Base-by-base conservation (phyloP, 2,329 filamentous ascomycete species). In the Botrytis byssoidea region DNA sequence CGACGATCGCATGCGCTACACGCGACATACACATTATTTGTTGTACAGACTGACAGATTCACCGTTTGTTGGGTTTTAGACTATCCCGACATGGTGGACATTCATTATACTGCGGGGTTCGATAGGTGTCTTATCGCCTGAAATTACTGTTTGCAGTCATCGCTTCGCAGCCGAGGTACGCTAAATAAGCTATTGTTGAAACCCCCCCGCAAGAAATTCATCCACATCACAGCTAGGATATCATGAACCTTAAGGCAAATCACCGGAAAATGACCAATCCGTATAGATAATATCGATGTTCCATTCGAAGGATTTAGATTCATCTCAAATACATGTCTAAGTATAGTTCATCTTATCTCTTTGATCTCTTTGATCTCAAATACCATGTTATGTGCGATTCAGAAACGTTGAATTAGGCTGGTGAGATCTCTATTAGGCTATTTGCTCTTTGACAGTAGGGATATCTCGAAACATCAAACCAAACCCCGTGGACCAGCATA, bases 121-220 rank as follows among this genome's bases (percentile, higher is more conserved):
- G 61, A 64, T 7, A n/a, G 44, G 14, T 44, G 64, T 48, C 48
- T 67, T 8, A 67, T 22, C 46, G 65, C 16, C 32, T 40, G 16
- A 55, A 35, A 29, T 55, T 67, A 40, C 65, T 18, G 65, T 10
- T 55, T 40, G n/a, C 65, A 67, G 65, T 8, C 46, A 12, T 67
- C 65, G 46, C 65, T 67, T 67, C 46, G 65, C 46, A 67, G 9
- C 65, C 65, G 32, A 67, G 65, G 32, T 67, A 20, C 46, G 42
- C 65, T 67, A 55, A 51, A 20, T 8, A 40, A 9, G 5, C 20
- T 35, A 66, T 44, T 7, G 48, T 55, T 55, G 48, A n/a, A 51
- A n/a, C 3, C 12, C 61, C 61, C 61, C 60, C 60, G 61, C 40
- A 32, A 64, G 25, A 42, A 10, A 40, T 44, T 51, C 14, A 51